Percentiles rank a stretch among this genome's conserved stretches.
Evolutionary conservation across 768 basidiomycete genomes (phyloP).

Genomic region (Tulasnella sp.): DNA sequence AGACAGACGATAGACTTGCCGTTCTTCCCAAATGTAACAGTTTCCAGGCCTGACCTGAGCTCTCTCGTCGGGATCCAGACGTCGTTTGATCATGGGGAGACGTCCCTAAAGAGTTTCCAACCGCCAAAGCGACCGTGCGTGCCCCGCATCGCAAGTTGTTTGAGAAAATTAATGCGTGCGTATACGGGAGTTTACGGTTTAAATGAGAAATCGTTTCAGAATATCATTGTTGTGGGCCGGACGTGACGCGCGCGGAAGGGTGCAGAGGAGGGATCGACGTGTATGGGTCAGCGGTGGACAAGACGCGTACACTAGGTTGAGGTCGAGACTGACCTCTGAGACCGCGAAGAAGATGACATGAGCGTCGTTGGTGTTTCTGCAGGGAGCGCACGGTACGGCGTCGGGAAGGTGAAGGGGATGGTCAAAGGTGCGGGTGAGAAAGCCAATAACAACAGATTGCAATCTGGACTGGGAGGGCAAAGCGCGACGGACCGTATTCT

Average conservation of each 20-base stretch:
- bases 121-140: no score
- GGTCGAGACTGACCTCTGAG: conserved; percentile 35
- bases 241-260: neutral
- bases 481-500: conserved; percentile 1
- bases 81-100: conserved; percentile 66
- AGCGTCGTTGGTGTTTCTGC: conserved; percentile 52
- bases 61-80: conserved; percentile 74
- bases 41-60: conserved; percentile 5
- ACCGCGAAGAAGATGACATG: conserved; percentile 72
- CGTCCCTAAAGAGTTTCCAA: conserved; percentile 21
- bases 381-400: neutral
- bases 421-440: neutral
- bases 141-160: neutral
- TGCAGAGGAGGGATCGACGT: neutral
- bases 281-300: neutral
- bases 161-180: neutral
- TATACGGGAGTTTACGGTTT: neutral
- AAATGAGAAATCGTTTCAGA: neutral
- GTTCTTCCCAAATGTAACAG: conserved; percentile 13
- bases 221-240: neutral
- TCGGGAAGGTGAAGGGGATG: neutral
- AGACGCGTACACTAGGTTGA: neutral
- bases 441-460: neutral
- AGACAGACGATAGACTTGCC: neutral
- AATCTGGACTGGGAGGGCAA: neutral